Conservation (phyloP, 345 rosid genomes). For the Citrus medica region DNA sequence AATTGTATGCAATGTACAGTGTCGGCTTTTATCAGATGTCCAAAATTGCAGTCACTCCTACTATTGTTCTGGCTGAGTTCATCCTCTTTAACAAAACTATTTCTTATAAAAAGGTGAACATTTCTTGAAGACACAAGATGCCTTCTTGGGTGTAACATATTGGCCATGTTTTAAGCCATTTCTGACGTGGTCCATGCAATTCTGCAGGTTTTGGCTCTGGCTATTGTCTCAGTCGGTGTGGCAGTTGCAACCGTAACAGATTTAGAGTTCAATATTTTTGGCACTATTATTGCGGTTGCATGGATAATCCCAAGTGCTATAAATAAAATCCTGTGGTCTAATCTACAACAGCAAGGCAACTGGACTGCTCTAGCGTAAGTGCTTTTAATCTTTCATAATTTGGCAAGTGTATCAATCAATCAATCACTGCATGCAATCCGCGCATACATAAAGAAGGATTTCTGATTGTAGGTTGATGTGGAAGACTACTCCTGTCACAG, state of each 20-base stretch:
- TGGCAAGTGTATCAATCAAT: not conserved
- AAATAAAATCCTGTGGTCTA: conserved; percentile 93
- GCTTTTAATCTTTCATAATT: not conserved
- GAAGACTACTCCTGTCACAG: conserved; percentile 89
- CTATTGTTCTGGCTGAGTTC: conserved; percentile 85
- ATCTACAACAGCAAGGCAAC: conserved; percentile 79
- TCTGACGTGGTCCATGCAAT: not conserved
- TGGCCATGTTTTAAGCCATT: not conserved
- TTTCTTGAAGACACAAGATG: not conserved
- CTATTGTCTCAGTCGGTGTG: conserved; percentile 77
- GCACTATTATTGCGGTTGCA: conserved; percentile 72
- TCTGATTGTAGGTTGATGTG: conserved; percentile 79
- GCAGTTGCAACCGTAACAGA: conserved; percentile 88
- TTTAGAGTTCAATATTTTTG: conserved; percentile 74
- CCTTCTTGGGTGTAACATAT: not conserved
- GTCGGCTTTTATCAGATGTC: conserved; percentile 99
- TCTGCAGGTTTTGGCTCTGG: conserved; percentile 66
- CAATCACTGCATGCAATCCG: not conserved
- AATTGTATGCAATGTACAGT: conserved; percentile 33
- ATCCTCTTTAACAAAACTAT: conserved; percentile 61
- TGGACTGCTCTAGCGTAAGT: conserved; percentile 96
- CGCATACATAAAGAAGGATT: not conserved
- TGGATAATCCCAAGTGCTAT: conserved; percentile 93
- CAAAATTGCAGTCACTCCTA: conserved; percentile 95
- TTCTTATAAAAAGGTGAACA: conserved; percentile 57